Conservation (phyloP, 2,329 filamentous ascomycete genomes). For the Byssothecium circinans region DNA sequence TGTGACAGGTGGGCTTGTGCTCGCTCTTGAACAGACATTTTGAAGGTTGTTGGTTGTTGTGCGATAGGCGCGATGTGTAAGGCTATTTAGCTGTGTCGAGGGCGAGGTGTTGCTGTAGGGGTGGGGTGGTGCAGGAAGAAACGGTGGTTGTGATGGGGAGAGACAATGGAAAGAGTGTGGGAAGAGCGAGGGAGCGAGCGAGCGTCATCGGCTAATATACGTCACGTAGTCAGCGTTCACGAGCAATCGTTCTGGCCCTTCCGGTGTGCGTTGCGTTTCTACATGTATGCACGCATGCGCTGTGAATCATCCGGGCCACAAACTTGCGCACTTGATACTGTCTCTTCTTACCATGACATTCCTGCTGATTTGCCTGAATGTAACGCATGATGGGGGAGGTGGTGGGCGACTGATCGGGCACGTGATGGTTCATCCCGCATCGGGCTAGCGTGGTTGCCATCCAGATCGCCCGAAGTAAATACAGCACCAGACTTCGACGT, state of each 20-base stretch:
- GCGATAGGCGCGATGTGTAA: constrained; percentile 3
- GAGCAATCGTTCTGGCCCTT: no score
- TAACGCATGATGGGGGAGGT: not conserved
- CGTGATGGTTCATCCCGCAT: not conserved
- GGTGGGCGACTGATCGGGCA: not conserved
- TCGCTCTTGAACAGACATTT: constrained; percentile 76
- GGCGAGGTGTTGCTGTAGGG: constrained; percentile 8
- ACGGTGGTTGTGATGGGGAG: not conserved
- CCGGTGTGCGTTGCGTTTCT: no score
- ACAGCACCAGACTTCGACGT: not conserved
- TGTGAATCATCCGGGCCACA: not conserved
- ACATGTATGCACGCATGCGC: not conserved
- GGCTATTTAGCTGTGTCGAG: constrained; percentile 6
- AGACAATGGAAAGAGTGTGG: constrained; percentile 10
- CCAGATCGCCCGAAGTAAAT: not conserved
- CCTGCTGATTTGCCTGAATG: no score
- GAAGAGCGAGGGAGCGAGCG: constrained; percentile 18
- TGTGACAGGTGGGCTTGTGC: constrained; percentile 74
- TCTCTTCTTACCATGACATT: not conserved
- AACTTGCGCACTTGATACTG: not conserved
- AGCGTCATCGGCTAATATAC: constrained; percentile 40
- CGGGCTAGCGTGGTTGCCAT: not conserved
- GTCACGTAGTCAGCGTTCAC: no score
- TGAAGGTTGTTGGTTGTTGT: constrained; percentile 28
- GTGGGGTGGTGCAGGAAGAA: not conserved